phyloP scores from a whole-genome alignment of 331 rosid species.

The Ulmus americana region DNA sequence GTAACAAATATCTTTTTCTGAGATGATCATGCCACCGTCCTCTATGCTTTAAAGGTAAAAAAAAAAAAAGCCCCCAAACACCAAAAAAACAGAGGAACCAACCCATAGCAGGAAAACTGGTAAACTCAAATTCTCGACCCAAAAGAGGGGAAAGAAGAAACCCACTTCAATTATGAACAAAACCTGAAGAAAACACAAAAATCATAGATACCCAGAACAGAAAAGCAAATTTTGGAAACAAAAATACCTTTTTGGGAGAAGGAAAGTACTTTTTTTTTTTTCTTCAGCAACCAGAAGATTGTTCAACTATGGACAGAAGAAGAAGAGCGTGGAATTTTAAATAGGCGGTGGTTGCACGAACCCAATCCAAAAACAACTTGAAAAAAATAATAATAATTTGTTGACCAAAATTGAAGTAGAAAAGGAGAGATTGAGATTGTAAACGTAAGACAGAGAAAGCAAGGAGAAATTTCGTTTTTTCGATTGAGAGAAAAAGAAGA shows the following conservation, averaged over 20 bases:
- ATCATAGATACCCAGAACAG: background rate
- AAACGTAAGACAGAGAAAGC: constrained; percentile 25
- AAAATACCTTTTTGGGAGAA: background rate
- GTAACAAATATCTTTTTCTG: constrained; percentile 7
- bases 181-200: background rate
- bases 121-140: background rate
- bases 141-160: background rate
- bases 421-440: background rate
- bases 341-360: constrained; percentile 12
- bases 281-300: background rate
- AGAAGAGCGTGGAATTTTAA: constrained; percentile 10
- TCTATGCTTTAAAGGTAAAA: too few species aligned
- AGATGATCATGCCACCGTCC: constrained; percentile 1
- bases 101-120: background rate
- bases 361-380: background rate
- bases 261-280: background rate
- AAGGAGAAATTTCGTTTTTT: background rate
- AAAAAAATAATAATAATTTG: background rate
- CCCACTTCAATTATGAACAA: background rate
- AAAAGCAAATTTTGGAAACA: background rate
- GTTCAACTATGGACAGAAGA: background rate
- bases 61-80: background rate
- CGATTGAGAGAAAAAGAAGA: background rate
- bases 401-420: constrained; percentile 25
- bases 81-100: background rate